A percentile compares a stretch with the other conserved stretches of the same genome.
Evolutionary conservation across 2,329 filamentous ascomycete species (phyloP).

Genomic region (Calonectria pteridis): DNA sequence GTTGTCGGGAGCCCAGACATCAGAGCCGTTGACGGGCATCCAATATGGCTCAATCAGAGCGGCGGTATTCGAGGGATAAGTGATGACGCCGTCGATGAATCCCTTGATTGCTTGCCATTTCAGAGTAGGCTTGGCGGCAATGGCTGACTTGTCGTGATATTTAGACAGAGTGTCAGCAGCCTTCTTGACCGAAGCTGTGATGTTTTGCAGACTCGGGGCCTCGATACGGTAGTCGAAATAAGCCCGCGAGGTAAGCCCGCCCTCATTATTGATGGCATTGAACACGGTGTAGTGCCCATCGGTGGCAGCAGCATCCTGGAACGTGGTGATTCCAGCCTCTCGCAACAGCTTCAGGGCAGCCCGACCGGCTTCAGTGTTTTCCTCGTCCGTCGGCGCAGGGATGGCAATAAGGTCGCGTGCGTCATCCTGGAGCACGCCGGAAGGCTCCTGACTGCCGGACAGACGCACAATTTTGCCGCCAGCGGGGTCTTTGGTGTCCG

Average conservation of each 20-base stretch:
- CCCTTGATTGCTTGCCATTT: slow-evolving; percentile 47
- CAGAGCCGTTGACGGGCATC: slow-evolving; percentile 34
- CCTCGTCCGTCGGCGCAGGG: slow-evolving; percentile 28
- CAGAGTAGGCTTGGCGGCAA: slow-evolving; percentile 36
- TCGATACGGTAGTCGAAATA: slow-evolving; percentile 45
- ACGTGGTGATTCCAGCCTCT: slow-evolving; percentile 44
- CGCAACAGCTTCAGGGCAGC: slow-evolving; percentile 44
- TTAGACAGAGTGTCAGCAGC: slow-evolving; percentile 21
- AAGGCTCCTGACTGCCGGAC: slow-evolving; percentile 42
- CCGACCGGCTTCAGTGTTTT: slow-evolving; percentile 36
- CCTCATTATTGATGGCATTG: slow-evolving; percentile 37
- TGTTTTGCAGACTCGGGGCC: slow-evolving; percentile 31
- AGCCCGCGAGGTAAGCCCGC: slow-evolving; percentile 36
- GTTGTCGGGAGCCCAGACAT: slow-evolving; percentile 37
- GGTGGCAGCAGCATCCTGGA: slow-evolving; percentile 42
- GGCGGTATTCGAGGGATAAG: slow-evolving; percentile 45
- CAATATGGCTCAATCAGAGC: slow-evolving; percentile 45
- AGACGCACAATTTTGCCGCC: slow-evolving; percentile 42
- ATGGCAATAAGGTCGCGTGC: slow-evolving; percentile 36
- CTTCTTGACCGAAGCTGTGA: slow-evolving; percentile 29
- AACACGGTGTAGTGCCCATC: slow-evolving; percentile 31
- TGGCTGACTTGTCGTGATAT: slow-evolving; percentile 28
- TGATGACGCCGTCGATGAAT: slow-evolving; percentile 45
- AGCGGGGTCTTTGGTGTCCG: slow-evolving; percentile 34
- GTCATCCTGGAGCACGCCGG: slow-evolving; percentile 41